phyloP scores from a whole-genome alignment of 495 filamentous ascomycete species.

The Penicillium silybi region DNA sequence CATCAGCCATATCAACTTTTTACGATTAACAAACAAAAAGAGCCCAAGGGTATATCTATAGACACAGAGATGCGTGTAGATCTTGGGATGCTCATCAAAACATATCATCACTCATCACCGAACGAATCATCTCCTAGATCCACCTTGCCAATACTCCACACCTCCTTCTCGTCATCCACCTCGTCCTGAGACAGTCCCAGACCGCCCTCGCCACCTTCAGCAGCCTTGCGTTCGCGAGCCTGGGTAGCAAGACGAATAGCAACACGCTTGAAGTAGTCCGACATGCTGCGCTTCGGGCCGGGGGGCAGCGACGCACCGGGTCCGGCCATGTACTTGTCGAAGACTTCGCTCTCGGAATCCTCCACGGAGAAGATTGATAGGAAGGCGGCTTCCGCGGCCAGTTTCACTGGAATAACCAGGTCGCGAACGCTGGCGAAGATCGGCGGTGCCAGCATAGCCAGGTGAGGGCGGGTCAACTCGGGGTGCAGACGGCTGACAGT shows the following conservation, averaged over 20 bases:
- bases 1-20: constrained; percentile 21
- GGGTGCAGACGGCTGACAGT: constrained; percentile 73
- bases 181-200: constrained; percentile 84
- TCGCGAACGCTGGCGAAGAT: constrained; percentile 91
- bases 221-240: constrained; percentile 80
- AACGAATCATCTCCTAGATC: constrained; percentile 71
- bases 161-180: constrained; percentile 86
- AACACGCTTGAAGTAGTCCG: constrained; percentile 95
- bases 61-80: constrained; percentile 13
- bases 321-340: constrained; percentile 82
- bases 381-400: constrained; percentile 92
- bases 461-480: constrained; percentile 73
- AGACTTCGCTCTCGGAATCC: constrained; percentile 77
- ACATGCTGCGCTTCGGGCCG: constrained; percentile 81
- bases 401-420: constrained; percentile 90
- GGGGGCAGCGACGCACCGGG: constrained; percentile 57
- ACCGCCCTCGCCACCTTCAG: constrained; percentile 83
- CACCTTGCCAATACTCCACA: constrained; percentile 92
- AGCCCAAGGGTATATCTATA: constrained; percentile 27
- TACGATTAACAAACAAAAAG: constrained; percentile 13
- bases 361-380: constrained; percentile 90
- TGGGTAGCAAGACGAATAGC: constrained; percentile 76
- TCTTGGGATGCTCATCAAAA: constrained; percentile 18
- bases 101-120: constrained; percentile 37
- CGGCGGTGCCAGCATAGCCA: constrained; percentile 70